A percentile compares a stretch with the other conserved stretches of the same genome.
Conservation (phyloP, 805 yeast species). For the Metschnikowia corniflorae region DNA sequence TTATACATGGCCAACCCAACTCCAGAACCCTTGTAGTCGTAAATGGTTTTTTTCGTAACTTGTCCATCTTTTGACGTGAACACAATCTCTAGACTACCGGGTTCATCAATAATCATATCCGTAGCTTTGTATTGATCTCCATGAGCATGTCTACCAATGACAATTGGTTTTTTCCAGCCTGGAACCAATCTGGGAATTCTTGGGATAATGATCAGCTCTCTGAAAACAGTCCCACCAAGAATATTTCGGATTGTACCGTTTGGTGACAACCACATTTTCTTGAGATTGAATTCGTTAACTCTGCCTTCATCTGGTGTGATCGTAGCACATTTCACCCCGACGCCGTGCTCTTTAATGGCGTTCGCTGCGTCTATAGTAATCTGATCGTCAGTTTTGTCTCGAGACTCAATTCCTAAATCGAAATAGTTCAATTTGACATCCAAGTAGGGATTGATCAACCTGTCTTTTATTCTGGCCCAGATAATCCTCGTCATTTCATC, state of each 20-base stretch:
- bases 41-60: constrained; percentile 57
- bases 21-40: constrained; percentile 65
- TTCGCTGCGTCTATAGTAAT: constrained; percentile 87
- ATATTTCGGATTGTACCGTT: constrained; percentile 96
- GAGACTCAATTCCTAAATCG: constrained; percentile 80
- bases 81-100: constrained; percentile 75
- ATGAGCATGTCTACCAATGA: constrained; percentile 95
- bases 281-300: constrained; percentile 83
- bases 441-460: constrained; percentile 79
- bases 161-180: constrained; percentile 92
- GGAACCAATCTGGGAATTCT: constrained; percentile 84
- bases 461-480: constrained; percentile 87
- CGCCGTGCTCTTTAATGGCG: constrained; percentile 84
- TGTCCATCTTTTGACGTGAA: constrained; percentile 64
- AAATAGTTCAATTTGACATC: constrained; percentile 88
- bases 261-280: constrained; percentile 97
- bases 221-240: constrained; percentile 93
- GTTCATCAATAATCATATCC: constrained; percentile 71
- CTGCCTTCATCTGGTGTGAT: constrained; percentile 98
- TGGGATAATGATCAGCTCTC: constrained; percentile 93
- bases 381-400: constrained; percentile 85
- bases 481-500: constrained; percentile 97
- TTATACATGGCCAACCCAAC: constrained; percentile 94
- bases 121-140: constrained; percentile 97
- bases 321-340: constrained; percentile 96